These are phyloP conservation scores for Bipolaris zeicola DNA, from an alignment of 2,329 filamentous ascomycete species.

Conservation along the genomic window DNA sequence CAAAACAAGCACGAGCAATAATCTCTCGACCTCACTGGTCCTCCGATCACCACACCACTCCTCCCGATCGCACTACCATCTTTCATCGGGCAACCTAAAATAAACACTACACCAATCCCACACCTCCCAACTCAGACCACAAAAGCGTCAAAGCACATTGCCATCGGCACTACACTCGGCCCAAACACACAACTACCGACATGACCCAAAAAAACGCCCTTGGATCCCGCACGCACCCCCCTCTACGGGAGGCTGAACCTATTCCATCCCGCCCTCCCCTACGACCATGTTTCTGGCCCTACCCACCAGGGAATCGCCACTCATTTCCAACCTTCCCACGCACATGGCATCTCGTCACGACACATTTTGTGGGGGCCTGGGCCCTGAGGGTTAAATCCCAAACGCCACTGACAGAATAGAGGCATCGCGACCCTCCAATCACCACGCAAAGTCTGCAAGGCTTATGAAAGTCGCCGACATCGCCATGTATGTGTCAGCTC, in stretches of 20 bases:
- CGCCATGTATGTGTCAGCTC: no score
- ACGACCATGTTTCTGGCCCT: no score
- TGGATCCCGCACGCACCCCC: background rate
- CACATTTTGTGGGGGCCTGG: no score
- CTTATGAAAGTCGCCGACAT: no score
- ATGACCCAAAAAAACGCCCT: background rate
- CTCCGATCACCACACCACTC: background rate
- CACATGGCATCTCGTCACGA: no score
- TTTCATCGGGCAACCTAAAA: background rate
- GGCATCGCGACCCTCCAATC: no score
- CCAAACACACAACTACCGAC: background rate
- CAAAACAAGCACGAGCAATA: background rate
- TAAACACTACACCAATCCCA: background rate
- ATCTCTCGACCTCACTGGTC: background rate
- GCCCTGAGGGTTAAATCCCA: no score
- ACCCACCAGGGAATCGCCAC: background rate
- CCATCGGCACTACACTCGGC: background rate
- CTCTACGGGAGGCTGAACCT: background rate
- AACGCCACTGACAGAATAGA: no score
- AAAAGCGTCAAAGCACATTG: slow-evolving; percentile 1
- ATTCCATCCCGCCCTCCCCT: background rate
- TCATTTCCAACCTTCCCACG: no score
- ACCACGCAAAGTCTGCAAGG: no score
- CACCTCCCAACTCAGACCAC: background rate
- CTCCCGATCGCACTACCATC: background rate